phyloP scores from a whole-genome alignment of 192 early-diverging fungal genomes.

The Cladochytrium replicatum region DNA sequence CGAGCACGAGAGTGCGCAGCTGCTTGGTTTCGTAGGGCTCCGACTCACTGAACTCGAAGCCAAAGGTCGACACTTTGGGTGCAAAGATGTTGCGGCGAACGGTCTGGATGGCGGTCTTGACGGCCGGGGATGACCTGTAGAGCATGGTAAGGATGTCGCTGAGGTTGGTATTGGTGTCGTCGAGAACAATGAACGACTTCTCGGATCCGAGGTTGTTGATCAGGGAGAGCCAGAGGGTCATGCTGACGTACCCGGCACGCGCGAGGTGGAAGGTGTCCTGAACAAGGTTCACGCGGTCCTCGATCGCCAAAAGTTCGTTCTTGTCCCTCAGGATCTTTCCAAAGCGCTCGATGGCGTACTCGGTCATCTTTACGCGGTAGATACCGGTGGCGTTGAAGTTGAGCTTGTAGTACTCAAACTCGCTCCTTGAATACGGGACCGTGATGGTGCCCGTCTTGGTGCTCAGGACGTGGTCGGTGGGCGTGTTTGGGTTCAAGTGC shows the following conservation, averaged over 20 bases:
- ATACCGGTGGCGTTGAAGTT: slow-evolving; percentile 73
- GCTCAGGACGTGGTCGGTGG: slow-evolving; percentile 35
- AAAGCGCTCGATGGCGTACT: slow-evolving; percentile 19
- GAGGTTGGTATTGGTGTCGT: slow-evolving; percentile 59
- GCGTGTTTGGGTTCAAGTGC: slow-evolving; percentile 2
- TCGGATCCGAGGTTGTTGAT: slow-evolving; percentile 64
- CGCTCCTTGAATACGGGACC: slow-evolving; percentile 32
- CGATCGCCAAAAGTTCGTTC: slow-evolving; percentile 20
- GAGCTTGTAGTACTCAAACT: slow-evolving; percentile 65
- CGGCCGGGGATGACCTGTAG: slow-evolving; percentile 50
- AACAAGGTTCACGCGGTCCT: slow-evolving; percentile 76
- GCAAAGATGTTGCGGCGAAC: slow-evolving; percentile 66
- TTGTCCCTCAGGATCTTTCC: slow-evolving; percentile 39
- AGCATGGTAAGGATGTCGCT: slow-evolving; percentile 52
- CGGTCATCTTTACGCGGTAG: slow-evolving; percentile 64
- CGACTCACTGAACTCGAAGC: slow-evolving; percentile 59
- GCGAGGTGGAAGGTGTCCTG: slow-evolving; percentile 73
- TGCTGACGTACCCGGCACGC: slow-evolving; percentile 65
- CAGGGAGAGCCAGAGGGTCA: slow-evolving; percentile 64
- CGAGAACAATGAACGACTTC: slow-evolving; percentile 61
- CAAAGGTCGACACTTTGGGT: slow-evolving; percentile 58
- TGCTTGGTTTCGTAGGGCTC: slow-evolving; percentile 70
- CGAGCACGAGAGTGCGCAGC: slow-evolving; percentile 66
- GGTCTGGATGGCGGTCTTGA: slow-evolving; percentile 50
- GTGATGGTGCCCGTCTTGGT: slow-evolving; percentile 25